Percentiles rank a stretch among this genome's conserved stretches.
Evolutionary conservation across 352 stramenopile genomes (phyloP).

Genomic region (Globisporangium iwayamae): DNA sequence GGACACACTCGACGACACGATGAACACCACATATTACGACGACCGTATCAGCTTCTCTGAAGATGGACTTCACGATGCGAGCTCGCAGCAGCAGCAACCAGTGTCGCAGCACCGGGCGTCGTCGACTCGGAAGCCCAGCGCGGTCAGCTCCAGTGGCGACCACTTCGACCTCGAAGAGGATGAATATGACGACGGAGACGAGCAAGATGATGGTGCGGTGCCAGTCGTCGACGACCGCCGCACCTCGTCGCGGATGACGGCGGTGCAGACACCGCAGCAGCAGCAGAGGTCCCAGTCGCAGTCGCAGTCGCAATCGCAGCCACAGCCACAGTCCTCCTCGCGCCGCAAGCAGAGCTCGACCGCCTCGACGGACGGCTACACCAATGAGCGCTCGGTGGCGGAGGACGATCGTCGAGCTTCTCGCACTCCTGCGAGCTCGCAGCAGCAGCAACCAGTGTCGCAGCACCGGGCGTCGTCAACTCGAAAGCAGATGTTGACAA

Average conservation of each 20-base stretch:
- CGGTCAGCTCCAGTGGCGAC: background rate
- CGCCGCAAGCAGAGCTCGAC: slow-evolving; percentile 18
- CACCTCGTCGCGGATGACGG: slow-evolving; percentile 1
- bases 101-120: background rate
- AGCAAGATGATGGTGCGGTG: background rate
- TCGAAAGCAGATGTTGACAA: background rate
- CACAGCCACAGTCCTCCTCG: no score
- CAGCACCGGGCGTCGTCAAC: background rate
- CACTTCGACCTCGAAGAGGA: background rate
- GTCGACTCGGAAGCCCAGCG: background rate
- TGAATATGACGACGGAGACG: background rate
- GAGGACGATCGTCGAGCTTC: slow-evolving; percentile 4
- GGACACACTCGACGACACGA: background rate
- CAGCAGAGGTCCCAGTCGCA: no score
- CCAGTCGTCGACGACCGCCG: background rate
- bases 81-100: background rate
- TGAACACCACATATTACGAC: no score
- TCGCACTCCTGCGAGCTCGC: background rate
- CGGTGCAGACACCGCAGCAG: background rate
- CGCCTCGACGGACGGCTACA: slow-evolving; percentile 12
- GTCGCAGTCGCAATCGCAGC: background rate
- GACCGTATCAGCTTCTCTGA: no score
- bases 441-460: background rate
- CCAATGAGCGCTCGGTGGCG: background rate
- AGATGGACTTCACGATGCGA: no score